Percentiles rank a stretch among this genome's conserved stretches.
Evolutionary conservation across 2,329 filamentous ascomycete species (phyloP).

Genomic region (Aspergillus glaucus): DNA sequence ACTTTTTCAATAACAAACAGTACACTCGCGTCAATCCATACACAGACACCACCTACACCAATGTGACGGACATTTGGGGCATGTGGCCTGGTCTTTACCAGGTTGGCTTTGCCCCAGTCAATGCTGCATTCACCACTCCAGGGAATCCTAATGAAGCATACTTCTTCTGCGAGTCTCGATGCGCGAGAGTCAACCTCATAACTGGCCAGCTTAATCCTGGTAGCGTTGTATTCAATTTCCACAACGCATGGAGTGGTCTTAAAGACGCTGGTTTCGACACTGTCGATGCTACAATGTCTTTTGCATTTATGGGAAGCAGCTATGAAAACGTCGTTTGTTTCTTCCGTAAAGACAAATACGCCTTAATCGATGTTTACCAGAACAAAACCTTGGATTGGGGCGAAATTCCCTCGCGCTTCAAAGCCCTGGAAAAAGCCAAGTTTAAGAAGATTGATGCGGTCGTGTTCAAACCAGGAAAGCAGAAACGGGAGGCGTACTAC

Average conservation of each 20-base stretch:
- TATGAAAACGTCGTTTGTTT: background rate
- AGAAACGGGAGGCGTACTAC: background rate
- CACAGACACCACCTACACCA: background rate
- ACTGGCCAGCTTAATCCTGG: background rate
- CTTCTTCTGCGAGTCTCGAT: background rate
- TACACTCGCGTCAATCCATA: background rate
- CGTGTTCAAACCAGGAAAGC: background rate
- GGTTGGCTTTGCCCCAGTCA: background rate
- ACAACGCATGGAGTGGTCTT: background rate
- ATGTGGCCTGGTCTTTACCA: background rate
- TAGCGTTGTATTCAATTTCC: background rate
- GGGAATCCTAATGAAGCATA: background rate
- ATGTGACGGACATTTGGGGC: background rate
- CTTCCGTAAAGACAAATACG: background rate
- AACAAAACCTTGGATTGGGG: background rate
- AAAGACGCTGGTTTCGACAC: background rate
- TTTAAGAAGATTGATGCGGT: background rate
- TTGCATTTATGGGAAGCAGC: background rate
- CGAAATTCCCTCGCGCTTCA: background rate
- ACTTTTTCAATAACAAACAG: background rate
- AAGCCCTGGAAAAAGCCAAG: background rate
- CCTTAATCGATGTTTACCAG: background rate
- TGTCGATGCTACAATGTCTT: background rate
- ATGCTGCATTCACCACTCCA: background rate
- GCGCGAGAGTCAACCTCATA: background rate